Evolutionary conservation across 371 early-diverging fungal species (phyloP).

Genomic region (Basidiobolus meristosporus): DNA sequence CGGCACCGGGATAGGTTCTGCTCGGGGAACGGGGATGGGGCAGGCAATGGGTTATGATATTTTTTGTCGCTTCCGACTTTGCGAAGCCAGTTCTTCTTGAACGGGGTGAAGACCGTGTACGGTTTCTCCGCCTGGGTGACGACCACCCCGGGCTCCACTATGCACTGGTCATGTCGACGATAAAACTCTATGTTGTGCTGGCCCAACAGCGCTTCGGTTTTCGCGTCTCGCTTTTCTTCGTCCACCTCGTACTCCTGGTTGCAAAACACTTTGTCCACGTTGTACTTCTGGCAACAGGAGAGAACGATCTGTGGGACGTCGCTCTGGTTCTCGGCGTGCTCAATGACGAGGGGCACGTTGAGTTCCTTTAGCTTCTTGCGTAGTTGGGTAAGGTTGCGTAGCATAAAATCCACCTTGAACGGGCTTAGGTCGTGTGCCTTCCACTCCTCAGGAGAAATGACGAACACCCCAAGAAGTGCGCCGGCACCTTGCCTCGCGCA

Average conservation of each 20-base stretch:
- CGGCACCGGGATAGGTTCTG: too few species aligned
- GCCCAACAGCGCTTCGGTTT: conserved; percentile 3
- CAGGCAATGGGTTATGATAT: too few species aligned
- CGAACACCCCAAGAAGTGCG: conserved; percentile 16
- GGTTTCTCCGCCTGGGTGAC: conserved; percentile 14
- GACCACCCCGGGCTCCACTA: conserved; percentile 21
- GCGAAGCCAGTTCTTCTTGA: conserved; percentile 13
- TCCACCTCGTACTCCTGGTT: conserved; percentile 25
- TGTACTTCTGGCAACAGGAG: conserved; percentile 2
- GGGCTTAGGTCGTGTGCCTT: conserved; percentile 23
- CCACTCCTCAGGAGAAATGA: conserved; percentile 31
- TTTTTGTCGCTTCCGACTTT: conserved; percentile 3
- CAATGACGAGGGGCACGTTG: conserved; percentile 24
- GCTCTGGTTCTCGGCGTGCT: conserved; percentile 4
- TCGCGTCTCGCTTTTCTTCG: conserved; percentile 9
- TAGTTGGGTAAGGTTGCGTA: conserved; percentile 18
- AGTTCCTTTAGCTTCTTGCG: conserved; percentile 10
- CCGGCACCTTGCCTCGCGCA: conserved; percentile 1
- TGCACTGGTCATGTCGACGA: conserved; percentile 24
- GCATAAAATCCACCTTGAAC: conserved; percentile 25
- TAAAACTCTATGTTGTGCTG: conserved; percentile 6
- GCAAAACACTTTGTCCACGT: conserved; percentile 9
- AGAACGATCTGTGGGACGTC: conserved; percentile 9
- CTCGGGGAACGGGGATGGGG: too few species aligned
- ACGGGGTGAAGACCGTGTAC: conserved; percentile 12